Base-by-base conservation (phyloP, 352 stramenopile species). In the Globisporangium carolinianum region DNA sequence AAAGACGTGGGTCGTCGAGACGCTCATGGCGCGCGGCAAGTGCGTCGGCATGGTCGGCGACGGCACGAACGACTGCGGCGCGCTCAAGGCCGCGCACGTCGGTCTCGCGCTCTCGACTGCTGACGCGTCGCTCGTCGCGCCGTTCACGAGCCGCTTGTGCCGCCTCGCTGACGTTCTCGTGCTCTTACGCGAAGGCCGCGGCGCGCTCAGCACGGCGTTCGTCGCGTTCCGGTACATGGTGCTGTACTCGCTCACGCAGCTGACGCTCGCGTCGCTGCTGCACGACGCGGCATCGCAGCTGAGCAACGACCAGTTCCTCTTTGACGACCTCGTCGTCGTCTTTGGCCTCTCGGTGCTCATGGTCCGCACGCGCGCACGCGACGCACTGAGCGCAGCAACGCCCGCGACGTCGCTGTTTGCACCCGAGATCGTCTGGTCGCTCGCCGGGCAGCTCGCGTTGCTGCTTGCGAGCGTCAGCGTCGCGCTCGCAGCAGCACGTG, bases 161-260 rank as follows among this genome's bases (percentile, higher is more conserved):
- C 72, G 64, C 6, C 85, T 97, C 43, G 79, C 68, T 14, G 89
- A 91, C 51, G 88, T 97, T 1, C 63, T 93, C 1, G 81, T 89
- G 54, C 60, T 98, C 18, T 55, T 97, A 10, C 76, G 74, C 37
- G 92, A 98, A 69, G 92, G 92, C 39, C 82, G 90, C 15, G 94
- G 89, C 50, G 84, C 90, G 37, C 73, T 98, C 14, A 91, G 86
- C 56, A 93, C 89, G 46, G 87, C 91, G 35, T 91, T 97, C 35
- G 74, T 89, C 6, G 72, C 74, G 5, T 98, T 97, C 71, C 92
- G 95, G 54, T 97, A 86, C 65, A 94, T 96, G 81, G 88, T 97
- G 48, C 76, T 97, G 49, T 97, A 97, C 73, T 88, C 87, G 50
- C 83, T 96, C 63, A 79, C 96, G 41, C 83, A 95, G 64, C 74